A percentile compares a stretch with the other conserved stretches of the same genome.
phyloP scores from a whole-genome alignment of 139 green algal genomes.

The Asterochloris sp. region DNA sequence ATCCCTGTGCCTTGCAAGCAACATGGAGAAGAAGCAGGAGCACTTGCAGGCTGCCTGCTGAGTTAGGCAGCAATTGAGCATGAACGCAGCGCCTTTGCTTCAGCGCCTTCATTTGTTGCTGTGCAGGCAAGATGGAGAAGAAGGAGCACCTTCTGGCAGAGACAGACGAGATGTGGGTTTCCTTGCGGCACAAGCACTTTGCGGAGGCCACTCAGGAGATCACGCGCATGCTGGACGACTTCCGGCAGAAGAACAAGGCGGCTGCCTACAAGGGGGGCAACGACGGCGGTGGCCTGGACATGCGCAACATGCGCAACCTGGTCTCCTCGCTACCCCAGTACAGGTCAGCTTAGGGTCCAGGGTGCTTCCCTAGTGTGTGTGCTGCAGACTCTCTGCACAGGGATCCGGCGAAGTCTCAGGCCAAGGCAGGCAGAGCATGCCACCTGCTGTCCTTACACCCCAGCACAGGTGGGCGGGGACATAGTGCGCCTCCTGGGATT shows the following conservation, averaged over 20 bases:
- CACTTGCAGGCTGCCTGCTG: constrained; percentile 72
- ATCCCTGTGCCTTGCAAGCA: constrained; percentile 25
- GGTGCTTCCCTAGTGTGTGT: too few relatives aligned
- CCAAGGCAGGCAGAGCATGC: too few relatives aligned
- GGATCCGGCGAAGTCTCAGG: too few relatives aligned
- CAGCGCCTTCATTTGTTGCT: constrained; percentile 40
- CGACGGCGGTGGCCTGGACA: constrained; percentile 29
- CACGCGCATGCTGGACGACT: constrained; percentile 52
- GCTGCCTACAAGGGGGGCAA: constrained; percentile 34
- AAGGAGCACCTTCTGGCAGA: constrained; percentile 80
- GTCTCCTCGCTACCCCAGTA: constrained; percentile 84
- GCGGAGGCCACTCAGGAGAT: constrained; percentile 59
- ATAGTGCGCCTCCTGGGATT: too few relatives aligned
- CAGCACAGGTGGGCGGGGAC: too few relatives aligned
- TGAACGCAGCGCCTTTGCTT: background rate
- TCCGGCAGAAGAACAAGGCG: constrained; percentile 68
- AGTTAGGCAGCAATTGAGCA: background rate
- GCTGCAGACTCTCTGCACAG: too few relatives aligned
- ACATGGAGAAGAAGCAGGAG: constrained; percentile 53
- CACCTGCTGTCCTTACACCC: too few relatives aligned
- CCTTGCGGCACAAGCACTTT: constrained; percentile 92
- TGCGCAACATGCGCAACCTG: constrained; percentile 61
- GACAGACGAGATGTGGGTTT: constrained; percentile 65
- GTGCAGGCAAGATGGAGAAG: constrained; percentile 64
- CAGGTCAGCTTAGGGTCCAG: constrained; percentile 26